phyloP scores from a whole-genome alignment of 441 rosid species.

The Eugenia klotzschiana region DNA sequence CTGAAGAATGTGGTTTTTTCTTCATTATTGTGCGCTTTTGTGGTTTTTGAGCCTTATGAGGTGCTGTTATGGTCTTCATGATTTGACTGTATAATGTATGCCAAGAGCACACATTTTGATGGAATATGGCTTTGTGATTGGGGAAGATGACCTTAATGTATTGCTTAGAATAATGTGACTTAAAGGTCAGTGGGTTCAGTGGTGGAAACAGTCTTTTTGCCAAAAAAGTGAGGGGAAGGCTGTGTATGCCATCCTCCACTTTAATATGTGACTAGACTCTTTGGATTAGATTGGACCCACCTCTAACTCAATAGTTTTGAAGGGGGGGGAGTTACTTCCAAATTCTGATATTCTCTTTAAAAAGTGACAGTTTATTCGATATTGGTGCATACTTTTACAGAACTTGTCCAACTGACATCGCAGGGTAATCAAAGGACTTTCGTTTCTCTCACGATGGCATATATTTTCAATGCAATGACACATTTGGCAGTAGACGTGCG shows the following conservation, averaged over 20 bases:
- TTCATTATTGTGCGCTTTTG: not conserved
- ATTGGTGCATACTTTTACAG: not conserved
- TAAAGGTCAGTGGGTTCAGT: not conserved
- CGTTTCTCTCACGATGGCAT: conserved; percentile 62
- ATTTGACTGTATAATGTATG: not conserved
- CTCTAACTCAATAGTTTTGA: not conserved
- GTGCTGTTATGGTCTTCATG: not conserved
- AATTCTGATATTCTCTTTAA: not conserved
- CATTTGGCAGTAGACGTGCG: conserved; percentile 65
- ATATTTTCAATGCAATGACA: conserved; percentile 73
- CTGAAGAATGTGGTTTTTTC: not conserved
- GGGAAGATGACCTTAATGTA: not conserved
- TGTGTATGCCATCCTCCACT: not conserved
- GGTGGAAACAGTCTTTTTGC: not conserved
- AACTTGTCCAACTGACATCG: not conserved
- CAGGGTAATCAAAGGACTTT: conserved; percentile 73
- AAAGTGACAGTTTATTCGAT: no score
- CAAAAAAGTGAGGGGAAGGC: not conserved
- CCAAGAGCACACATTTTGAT: not conserved
- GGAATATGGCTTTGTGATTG: not conserved
- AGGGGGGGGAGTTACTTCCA: not conserved
- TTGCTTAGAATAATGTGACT: not conserved
- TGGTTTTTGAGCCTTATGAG: not conserved
- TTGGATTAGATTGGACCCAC: not conserved
- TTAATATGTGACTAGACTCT: not conserved